Evolutionary conservation across 306 rosid species (phyloP), one percentile per base, ranked within the genome.

Genomic region (Rubus parviflorus): DNA sequence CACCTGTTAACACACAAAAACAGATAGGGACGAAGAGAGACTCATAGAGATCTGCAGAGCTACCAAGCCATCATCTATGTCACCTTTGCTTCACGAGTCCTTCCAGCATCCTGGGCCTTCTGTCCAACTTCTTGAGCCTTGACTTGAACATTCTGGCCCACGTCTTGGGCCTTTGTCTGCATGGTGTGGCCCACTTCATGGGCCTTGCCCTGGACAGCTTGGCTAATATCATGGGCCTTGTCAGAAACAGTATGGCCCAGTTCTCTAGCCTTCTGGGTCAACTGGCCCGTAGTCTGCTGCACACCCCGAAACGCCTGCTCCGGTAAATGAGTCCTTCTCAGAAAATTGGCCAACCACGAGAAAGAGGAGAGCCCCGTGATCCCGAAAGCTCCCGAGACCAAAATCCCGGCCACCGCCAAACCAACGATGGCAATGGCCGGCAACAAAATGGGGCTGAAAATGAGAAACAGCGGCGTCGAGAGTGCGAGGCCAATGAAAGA

Each of bases 381-480:
- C 8, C 88, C 94, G 35, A 81, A 88, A 1, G 86, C 91, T 0
- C 89, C 92, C 0, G 94, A 89, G 0, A 92, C 75, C 76, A 91
- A 54, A 60, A 89, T 79, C 6, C 92, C 91, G 37, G 90, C 41
- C 16, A 89, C 78, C 0, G 89, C 77, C 13, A 88, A 22, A 35
- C 57, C 76, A 7, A 91, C n/a, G 57, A 66, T 70, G 0, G 85
- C 6, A 0, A 84, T 81, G 0, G 97, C 90, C 0, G 94, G 86
- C 75, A 91, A 16, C 68, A 91, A 60, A 9, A 89, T 64, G 0
- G 97, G 97, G 76, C 97, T 81, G 84, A 81, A 89, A 4, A 91
- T 40, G 14, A 89, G 62, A 19, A 91, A 70, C 14, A 89, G 83
- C 6, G 92, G 97, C 7, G 88, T 15, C 19, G 85, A 15, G 57